Conservation (phyloP, 176 grass and related monocot species). For the Eremochloa ophiuroides region DNA sequence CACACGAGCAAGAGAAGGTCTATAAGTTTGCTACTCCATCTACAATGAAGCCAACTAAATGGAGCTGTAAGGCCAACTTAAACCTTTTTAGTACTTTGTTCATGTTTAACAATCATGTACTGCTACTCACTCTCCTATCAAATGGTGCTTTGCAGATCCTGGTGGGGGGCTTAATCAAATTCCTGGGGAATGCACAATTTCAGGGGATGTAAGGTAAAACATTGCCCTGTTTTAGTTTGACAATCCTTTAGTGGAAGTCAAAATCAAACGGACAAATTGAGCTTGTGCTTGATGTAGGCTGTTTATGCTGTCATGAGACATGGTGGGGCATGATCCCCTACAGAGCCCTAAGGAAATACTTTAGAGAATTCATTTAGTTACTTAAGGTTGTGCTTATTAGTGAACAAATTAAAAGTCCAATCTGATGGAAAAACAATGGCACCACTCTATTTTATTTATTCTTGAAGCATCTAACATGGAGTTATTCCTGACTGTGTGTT, state of each 20-base stretch:
- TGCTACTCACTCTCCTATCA: background rate
- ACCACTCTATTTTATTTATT: background rate
- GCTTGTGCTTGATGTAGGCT: background rate
- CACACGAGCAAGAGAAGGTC: constrained; percentile 63
- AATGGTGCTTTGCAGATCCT: constrained; percentile 64
- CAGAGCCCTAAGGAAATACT: background rate
- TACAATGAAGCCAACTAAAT: constrained; percentile 98
- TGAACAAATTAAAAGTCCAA: background rate
- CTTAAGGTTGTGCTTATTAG: background rate
- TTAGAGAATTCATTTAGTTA: background rate
- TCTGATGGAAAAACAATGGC: background rate
- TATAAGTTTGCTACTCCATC: constrained; percentile 97
- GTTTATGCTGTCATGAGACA: background rate
- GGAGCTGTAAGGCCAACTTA: constrained; percentile 65
- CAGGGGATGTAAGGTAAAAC: constrained; percentile 83
- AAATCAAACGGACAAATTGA: background rate
- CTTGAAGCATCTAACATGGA: constrained; percentile 5
- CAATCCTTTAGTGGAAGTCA: background rate
- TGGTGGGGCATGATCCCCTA: background rate
- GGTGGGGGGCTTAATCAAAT: constrained; percentile 92
- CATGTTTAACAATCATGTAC: background rate
- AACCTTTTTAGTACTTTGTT: background rate
- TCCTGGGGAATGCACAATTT: constrained; percentile 94
- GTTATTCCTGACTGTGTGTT: constrained; percentile 28
- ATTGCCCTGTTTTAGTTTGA: background rate